phyloP scores from a whole-genome alignment of 148 eudicot genomes.

The Camellia lanceoleosa region DNA sequence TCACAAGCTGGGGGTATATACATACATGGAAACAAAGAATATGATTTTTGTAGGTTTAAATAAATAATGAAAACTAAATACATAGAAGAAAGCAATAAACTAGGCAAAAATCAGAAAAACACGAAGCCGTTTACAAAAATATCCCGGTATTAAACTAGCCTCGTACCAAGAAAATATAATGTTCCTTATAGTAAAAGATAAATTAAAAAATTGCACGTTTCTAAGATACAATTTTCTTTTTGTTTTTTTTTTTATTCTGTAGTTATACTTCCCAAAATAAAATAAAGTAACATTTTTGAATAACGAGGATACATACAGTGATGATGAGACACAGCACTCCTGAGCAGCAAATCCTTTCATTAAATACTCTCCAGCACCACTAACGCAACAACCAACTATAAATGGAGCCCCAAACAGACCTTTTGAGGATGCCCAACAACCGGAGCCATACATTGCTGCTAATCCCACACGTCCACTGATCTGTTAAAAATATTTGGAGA shows the following conservation, averaged over 20 bases:
- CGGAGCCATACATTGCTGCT: constrained; percentile 89
- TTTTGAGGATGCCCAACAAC: constrained; percentile 95
- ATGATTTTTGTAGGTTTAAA: background rate
- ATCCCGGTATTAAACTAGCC: background rate
- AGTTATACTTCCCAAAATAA: background rate
- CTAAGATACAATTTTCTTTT: background rate
- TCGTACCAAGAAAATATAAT: background rate
- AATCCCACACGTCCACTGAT: constrained; percentile 95
- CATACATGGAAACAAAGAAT: background rate
- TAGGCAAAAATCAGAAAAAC: background rate
- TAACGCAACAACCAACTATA: constrained; percentile 77
- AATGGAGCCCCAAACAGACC: constrained; percentile 64
- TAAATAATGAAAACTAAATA: background rate
- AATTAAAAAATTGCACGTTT: background rate
- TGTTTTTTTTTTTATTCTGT: background rate
- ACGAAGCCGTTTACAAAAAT: background rate
- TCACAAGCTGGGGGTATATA: background rate
- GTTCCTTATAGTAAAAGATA: background rate
- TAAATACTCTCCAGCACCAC: constrained; percentile 90
- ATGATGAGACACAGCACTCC: constrained; percentile 78
- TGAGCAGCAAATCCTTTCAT: constrained; percentile 91
- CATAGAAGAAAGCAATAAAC: background rate
- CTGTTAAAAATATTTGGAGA: constrained; percentile 33
- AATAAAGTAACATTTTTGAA: background rate
- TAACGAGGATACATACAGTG: constrained; percentile 46